A percentile compares a stretch with the other conserved stretches of the same genome.
phyloP scores from a whole-genome alignment of 208 protist species.

The Phytomonas sp. region DNA sequence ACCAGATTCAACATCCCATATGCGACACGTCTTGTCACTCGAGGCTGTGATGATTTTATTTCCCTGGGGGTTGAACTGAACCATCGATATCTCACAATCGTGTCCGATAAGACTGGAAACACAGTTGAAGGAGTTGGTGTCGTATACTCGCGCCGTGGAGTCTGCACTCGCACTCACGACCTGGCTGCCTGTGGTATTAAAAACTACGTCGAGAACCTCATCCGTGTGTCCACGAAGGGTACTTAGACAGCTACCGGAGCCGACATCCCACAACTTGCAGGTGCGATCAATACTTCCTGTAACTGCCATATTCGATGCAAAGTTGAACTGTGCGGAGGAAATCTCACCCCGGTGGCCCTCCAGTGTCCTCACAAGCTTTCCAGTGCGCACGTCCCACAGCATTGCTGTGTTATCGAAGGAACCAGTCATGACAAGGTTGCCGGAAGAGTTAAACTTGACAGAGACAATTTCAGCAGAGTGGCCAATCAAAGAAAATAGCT shows the following conservation, averaged over 20 bases:
- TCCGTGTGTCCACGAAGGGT: conserved; percentile 90
- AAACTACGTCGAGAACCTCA: conserved; percentile 92
- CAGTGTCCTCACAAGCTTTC: conserved; percentile 82
- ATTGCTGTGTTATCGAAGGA: conserved; percentile 93
- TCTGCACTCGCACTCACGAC: conserved; percentile 94
- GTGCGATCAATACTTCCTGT: conserved; percentile 94
- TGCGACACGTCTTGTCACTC: conserved; percentile 88
- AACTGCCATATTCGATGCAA: conserved; percentile 78
- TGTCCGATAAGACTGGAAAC: conserved; percentile 86
- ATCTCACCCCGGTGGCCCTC: conserved; percentile 92
- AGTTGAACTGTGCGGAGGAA: conserved; percentile 92
- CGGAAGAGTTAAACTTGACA: conserved; percentile 88
- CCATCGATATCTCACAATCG: conserved; percentile 92
- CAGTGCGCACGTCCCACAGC: conserved; percentile 91
- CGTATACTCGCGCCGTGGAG: conserved; percentile 89
- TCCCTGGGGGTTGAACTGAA: conserved; percentile 94
- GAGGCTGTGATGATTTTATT: conserved; percentile 92
- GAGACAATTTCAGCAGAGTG: conserved; percentile 94
- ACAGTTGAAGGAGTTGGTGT: conserved; percentile 84
- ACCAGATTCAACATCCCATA: conserved; percentile 90
- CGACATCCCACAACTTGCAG: conserved; percentile 94
- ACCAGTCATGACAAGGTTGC: conserved; percentile 88
- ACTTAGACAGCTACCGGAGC: conserved; percentile 72
- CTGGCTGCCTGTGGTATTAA: conserved; percentile 80
- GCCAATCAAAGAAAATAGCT: conserved; percentile 84